Base-by-base conservation (phyloP, 495 filamentous ascomycete species). In the Cudoniella acicularis region DNA sequence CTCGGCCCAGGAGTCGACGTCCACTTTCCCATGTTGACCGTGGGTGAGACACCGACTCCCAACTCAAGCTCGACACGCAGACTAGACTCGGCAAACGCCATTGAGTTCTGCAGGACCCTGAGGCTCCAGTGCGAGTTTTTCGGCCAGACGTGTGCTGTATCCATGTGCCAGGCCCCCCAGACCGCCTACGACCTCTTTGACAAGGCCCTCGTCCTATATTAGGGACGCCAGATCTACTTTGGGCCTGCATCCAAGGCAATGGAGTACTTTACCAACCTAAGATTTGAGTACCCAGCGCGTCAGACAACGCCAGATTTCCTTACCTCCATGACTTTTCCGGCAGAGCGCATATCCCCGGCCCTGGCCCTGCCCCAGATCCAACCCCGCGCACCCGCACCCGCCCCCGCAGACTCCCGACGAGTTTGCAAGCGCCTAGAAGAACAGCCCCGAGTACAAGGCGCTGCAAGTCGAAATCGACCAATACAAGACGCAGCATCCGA, bases 11-110 rank as follows among this genome's bases (percentile, higher is more conserved):
- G 92, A 70, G 82, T 83, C 16, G 89, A 93, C 64, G 81, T 88
- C 2, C 88, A 92, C 72, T 91, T 91, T 67, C 89, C 89, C 23
- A 80, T 85, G 70, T 73, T 93, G 41, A 87, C 83, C 0, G 88
- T 90, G 17, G 51, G 51, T 18, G 36, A 41, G 36, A 54, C 49
- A 27, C 27, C 27, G 49, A 52, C 10, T 27, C 21, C n/a, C 45
- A 26, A 10, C 43, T 21, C 49, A 85, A 91, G 66, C 92, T 91
- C 49, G 81, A 81, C 79, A 2, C 70, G 76, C n/a, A 79, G 79
- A 10, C 74, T 83, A 1, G 80, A 82, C 59, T 72, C 71, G 22
- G 65, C 77, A 1, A 78, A 70, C 4, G 77, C 81, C 2, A 68
- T 74, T 27, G 68, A 74, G 17, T 82, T 80, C 45, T 69, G 76